These are phyloP conservation scores for Apiotrichum sp. DNA, from an alignment of 1,284 basidiomycete genomes.

Conservation along the genomic window DNA sequence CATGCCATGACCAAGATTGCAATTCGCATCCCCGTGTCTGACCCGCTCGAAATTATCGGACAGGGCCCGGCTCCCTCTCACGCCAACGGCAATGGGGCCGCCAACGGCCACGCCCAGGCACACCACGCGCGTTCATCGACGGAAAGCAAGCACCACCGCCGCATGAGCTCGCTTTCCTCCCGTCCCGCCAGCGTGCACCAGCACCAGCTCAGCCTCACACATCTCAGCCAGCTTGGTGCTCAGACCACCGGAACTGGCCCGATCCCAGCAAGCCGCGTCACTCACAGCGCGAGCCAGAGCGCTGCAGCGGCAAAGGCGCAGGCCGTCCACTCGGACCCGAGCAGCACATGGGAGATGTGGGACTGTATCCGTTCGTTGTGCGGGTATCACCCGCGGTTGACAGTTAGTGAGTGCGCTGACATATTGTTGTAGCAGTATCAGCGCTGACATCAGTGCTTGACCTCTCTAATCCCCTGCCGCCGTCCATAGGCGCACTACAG, in stretches of 20 bases:
- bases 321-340: constrained; percentile 52
- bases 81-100: background rate
- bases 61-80: constrained; percentile 26
- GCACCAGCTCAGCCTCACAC: constrained; percentile 26
- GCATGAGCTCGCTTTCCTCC: constrained; percentile 38
- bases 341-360: constrained; percentile 97
- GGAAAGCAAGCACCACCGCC: constrained; percentile 28
- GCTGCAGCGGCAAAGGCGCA: background rate
- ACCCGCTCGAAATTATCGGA: constrained; percentile 44
- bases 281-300: constrained; percentile 36
- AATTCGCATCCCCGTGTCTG: constrained; percentile 77
- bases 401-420: constrained; percentile 58
- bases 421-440: background rate
- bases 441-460: constrained; percentile 63
- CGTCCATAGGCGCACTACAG: constrained; percentile 61
- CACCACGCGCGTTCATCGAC: background rate
- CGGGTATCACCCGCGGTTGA: constrained; percentile 74
- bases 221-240: constrained; percentile 7
- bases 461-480: constrained; percentile 76
- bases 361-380: constrained; percentile 85
- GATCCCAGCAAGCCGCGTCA: constrained; percentile 7
- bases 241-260: background rate
- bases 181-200: constrained; percentile 36
- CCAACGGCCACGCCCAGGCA: background rate
- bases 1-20: constrained; percentile 62